These are phyloP conservation scores for Kwoniella mangroviensis DNA, from an alignment of 768 basidiomycete genomes.

Conservation along the genomic window DNA sequence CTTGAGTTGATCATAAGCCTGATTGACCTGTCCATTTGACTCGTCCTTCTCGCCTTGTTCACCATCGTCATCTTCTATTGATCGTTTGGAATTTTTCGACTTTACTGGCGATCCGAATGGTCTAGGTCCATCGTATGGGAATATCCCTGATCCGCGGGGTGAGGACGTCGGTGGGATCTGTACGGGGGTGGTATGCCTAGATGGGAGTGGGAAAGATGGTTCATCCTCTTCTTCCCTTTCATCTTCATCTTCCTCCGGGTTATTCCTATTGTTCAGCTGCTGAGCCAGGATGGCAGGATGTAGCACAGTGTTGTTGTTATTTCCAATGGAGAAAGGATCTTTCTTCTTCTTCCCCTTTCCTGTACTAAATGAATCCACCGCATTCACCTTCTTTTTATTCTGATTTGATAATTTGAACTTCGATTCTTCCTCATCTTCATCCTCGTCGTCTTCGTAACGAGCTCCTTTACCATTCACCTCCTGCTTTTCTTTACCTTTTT, in stretches of 20 bases:
- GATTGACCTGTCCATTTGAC: neutral
- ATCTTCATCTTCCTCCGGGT: neutral
- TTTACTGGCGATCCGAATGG: constrained; percentile 19
- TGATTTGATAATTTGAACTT: constrained; percentile 29
- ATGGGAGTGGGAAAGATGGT: neutral
- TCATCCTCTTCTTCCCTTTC: neutral
- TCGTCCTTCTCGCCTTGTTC: constrained; percentile 1
- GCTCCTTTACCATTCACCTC: constrained; percentile 6
- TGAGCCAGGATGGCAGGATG: neutral
- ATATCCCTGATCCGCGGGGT: constrained; percentile 25
- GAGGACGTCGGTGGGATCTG: constrained; percentile 12
- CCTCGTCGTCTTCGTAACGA: constrained; percentile 24
- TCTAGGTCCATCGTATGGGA: constrained; percentile 30
- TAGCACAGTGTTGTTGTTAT: neutral
- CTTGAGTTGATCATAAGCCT: neutral
- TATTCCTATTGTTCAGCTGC: too few relatives aligned
- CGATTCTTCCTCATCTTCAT: constrained; percentile 39
- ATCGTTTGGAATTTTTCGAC: neutral
- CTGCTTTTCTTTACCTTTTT: constrained; percentile 17
- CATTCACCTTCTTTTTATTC: constrained; percentile 30
- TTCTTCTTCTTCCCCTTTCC: constrained; percentile 37
- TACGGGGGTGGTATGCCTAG: constrained; percentile 1
- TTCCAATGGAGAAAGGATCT: constrained; percentile 14
- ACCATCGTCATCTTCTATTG: neutral
- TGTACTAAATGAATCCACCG: neutral